Conservation (phyloP, 129 eudicot species). For the Escallonia herrerae region DNA sequence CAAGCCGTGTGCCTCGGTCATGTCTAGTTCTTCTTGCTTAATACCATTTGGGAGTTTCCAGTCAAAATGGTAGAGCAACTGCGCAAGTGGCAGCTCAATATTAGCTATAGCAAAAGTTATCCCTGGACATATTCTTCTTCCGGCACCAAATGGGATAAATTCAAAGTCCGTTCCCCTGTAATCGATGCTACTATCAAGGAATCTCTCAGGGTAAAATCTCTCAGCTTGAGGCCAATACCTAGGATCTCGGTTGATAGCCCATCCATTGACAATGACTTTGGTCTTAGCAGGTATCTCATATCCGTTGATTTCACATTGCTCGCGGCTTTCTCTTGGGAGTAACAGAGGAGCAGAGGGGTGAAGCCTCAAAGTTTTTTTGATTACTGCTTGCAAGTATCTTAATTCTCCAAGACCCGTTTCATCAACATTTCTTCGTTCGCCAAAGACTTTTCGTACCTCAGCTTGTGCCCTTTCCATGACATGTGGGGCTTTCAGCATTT, state of each 20-base stretch:
- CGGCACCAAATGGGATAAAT: neutral
- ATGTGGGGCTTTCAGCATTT: conserved; percentile 7
- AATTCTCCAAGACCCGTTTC: neutral
- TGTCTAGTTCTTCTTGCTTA: conserved; percentile 1
- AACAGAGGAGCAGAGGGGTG: conserved; percentile 11
- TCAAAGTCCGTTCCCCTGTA: neutral
- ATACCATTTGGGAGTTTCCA: neutral
- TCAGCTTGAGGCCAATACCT: conserved; percentile 2
- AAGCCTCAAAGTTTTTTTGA: conserved; percentile 8
- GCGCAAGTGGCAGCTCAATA: conserved; percentile 1
- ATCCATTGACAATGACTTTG: conserved; percentile 11
- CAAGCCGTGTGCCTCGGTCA: neutral
- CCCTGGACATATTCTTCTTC: conserved; percentile 1
- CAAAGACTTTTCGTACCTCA: conserved; percentile 10
- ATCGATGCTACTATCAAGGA: neutral
- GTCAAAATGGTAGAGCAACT: neutral
- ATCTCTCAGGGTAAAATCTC: neutral
- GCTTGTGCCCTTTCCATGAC: conserved; percentile 8
- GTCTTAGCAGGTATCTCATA: conserved; percentile 9
- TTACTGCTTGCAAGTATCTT: conserved; percentile 3
- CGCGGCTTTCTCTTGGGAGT: conserved; percentile 8
- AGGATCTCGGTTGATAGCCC: conserved; percentile 5
- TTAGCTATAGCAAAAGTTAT: neutral
- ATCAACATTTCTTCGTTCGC: neutral
- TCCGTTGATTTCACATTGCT: conserved; percentile 10